Evolutionary conservation across 1,284 basidiomycete genomes (phyloP), one percentile per base, ranked within the genome.

Genomic region (Coniferiporia weirii): DNA sequence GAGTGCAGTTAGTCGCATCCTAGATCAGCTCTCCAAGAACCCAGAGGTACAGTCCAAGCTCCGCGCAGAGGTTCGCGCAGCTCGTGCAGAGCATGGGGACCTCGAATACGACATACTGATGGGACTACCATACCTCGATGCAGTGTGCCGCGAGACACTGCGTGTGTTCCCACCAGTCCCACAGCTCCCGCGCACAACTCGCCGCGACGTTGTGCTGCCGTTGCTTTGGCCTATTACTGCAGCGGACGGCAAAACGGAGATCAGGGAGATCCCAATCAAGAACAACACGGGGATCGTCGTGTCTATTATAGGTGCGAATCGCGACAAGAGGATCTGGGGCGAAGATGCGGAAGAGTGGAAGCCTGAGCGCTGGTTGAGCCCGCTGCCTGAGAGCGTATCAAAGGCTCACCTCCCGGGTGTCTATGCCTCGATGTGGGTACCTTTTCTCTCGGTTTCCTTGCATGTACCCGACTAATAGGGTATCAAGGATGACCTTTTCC

Each of bases 141-240:
- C 71, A 3, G 60, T 77, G 27, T 65, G 72, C 56, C 67, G 72
- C 52, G 76, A 77, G 63, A 76, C 73, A 4, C 53, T 77, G 43
- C 69, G 76, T 51, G 59, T 75, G 47, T 47, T 69, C 53, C 68
- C 70, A 17, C 71, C 71, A 65, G 22, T 61, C 67, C 35, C 12
- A 53, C 17, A 0, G 27, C 27, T 27, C 27, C 27, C 19, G 13
- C n/a, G 4, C n/a, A 61, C 50, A 7, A 54, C 60, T 22, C 34
- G 55, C n/a, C 51, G 54, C 45, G 59, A 60, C 36, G 36, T 52
- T 1, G 54, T 60, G 12, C 36, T 60, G 34, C 59, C 59, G 20
- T 38, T 60, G 3, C 17, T 46, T 4, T 60, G 54, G 53, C 59
- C 59, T 12, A 51, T 60, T 17, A 13, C 22, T 17, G 34, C 52